Evolutionary conservation across 208 protist genomes (phyloP), one percentile per base, ranked within the genome.

Genomic region (Acanthamoeba castellanii): DNA sequence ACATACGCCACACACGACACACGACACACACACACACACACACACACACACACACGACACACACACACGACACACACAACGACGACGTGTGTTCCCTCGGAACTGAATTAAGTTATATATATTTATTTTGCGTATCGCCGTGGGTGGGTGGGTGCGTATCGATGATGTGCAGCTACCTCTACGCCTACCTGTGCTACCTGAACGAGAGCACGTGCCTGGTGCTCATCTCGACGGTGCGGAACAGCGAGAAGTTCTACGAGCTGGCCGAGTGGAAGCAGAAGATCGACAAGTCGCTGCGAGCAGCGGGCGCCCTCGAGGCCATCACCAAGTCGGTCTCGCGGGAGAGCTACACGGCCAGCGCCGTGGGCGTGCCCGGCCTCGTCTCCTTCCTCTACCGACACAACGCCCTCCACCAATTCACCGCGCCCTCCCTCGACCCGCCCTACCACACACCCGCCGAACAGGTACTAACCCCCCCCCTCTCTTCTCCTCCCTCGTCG

Each of bases 161-260:
- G 8, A 4, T 30, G 27, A 14, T 20, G 16, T 22, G 9, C 68
- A 76, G 68, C 13, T 76, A 76, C 34, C 34, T 76, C 27, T 76
- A 76, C 68, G 68, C 68, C 34, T 76, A 76, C 16, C 18, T 76
- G 34, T 76, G 68, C 68, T 76, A 76, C 18, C 68, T 76, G 8
- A 42, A 76, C 68, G 68, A 76, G 68, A 76, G 9, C 68, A 76
- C 68, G 18, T 76, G 68, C 68, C 34, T 76, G 25, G 25, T 76
- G 68, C 68, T 76, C 68, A 76, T 76, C 34, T 76, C 68, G 8
- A 76, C 68, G 18, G 68, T 76, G 68, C 8, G 68, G 27, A 76
- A 76, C 68, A 76, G 68, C 18, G 68, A 76, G 18, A 76, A 76
- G 68, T 76, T 76, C 68, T 76, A 76, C 68, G 68, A 76, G n/a